phyloP scores from a whole-genome alignment of 2,329 filamentous ascomycete genomes.

The Malbranchea zuffiana region DNA sequence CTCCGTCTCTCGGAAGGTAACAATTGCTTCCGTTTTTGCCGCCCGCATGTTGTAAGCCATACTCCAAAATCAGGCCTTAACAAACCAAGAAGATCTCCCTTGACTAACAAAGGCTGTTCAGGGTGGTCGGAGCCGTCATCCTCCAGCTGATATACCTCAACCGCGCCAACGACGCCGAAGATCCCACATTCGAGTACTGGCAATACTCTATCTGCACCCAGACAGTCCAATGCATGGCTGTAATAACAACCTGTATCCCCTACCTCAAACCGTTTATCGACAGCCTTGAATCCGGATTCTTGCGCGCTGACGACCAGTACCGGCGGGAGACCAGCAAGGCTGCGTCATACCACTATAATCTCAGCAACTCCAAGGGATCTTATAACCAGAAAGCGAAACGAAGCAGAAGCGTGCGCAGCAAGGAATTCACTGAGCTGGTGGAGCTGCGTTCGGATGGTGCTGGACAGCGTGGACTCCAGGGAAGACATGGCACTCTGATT shows the following conservation, averaged over 20 bases:
- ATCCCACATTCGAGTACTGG: constrained; percentile 23
- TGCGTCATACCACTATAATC: constrained; percentile 9
- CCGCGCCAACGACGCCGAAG: constrained; percentile 10
- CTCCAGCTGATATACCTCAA: constrained; percentile 13
- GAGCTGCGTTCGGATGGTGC: constrained; percentile 3
- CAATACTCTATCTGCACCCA: constrained; percentile 20
- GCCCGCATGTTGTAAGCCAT: constrained; percentile 10
- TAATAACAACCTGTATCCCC: constrained; percentile 21
- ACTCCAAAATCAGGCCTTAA: background rate
- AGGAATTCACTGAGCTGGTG: constrained; percentile 9
- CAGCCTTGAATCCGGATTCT: constrained; percentile 20
- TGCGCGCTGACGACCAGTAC: constrained; percentile 18
- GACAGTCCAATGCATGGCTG: constrained; percentile 19
- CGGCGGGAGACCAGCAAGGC: constrained; percentile 8
- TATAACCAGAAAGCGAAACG: constrained; percentile 1
- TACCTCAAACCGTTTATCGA: constrained; percentile 24
- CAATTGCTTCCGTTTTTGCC: constrained; percentile 10
- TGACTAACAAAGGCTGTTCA: constrained; percentile 3
- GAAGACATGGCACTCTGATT: constrained; percentile 8
- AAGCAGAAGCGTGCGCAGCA: background rate
- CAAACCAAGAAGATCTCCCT: no score
- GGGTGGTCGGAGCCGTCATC: constrained; percentile 10
- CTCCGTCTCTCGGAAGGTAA: constrained; percentile 9
- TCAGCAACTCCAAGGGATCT: constrained; percentile 4
- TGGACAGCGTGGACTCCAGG: background rate